Evolutionary conservation across 2,329 filamentous ascomycete species (phyloP), one percentile per base, ranked within the genome.

Genomic region (Calonectria henricotiae): DNA sequence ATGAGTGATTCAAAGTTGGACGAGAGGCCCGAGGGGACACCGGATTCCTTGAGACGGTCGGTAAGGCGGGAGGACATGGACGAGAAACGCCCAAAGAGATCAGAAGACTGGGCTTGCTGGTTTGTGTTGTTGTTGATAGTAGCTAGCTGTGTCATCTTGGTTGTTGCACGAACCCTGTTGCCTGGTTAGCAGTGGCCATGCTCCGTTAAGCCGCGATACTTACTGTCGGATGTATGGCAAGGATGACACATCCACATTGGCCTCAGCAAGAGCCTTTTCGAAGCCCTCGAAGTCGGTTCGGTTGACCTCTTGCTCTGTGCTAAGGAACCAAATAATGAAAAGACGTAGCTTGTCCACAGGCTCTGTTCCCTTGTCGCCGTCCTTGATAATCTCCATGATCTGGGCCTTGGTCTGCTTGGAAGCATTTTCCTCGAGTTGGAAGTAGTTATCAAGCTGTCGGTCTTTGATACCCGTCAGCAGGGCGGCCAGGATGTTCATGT

Each of bases 321-420:
- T 98, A 65, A 99, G 85, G 83, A 94, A 96, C 96, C 96, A 99
- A 77, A 99, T 98, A 74, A 98, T 92, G 82, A 99, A 99, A 13
- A 98, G 85, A 47, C 96, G 90, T 32, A 99, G 89, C 84, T 98
- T 98, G 82, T 99, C 96, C 25, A 91, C 85, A 2, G 96, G 91
- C 60, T 97, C 89, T 51, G 90, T 94, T 62, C 96, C 96, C 83
- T 97, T 97, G 72, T 91, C 90, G 2, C 88, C 82, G 74, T 96
- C 94, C 75, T 92, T 94, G 79, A 99, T 90, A 13, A 97, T 86
- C 67, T 98, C 95, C 44, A 98, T 85, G 70, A 98, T 92, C 81
- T 98, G 95, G 2, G 91, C 86, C 83, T 97, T 97, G 62, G 92
- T 94, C 81, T 98, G 94, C 83, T 97, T 98, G 81, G 92, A 92